phyloP scores from a whole-genome alignment of 2,329 filamentous ascomycete species.

The Aphanocladium album region DNA sequence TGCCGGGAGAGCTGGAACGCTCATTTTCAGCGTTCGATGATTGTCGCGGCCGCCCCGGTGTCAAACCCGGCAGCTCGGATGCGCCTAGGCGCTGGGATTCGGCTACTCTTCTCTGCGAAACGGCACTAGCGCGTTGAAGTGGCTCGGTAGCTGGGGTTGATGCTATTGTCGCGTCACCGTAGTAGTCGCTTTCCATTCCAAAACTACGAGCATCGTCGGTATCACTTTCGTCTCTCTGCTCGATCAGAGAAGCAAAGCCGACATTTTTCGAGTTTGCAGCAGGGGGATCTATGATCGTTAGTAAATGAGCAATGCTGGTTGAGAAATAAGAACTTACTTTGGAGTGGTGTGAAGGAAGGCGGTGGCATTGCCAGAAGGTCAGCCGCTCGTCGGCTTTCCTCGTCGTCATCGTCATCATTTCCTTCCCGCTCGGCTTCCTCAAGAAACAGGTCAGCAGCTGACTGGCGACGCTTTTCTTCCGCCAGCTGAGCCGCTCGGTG shows the following conservation, averaged over 20 bases:
- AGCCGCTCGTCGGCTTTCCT: background rate
- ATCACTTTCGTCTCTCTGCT: constrained; percentile 18
- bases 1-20: background rate
- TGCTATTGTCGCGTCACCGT: constrained; percentile 32
- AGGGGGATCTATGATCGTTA: background rate
- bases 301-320: background rate
- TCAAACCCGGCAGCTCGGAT: background rate
- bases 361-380: constrained; percentile 3
- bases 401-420: background rate
- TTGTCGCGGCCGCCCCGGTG: background rate
- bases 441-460: background rate
- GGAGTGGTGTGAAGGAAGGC: background rate
- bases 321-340: background rate
- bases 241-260: constrained; percentile 11
- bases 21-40: constrained; percentile 1
- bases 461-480: background rate
- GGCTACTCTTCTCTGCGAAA: background rate
- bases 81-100: background rate
- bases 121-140: background rate
- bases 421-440: background rate
- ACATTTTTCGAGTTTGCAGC: background rate
- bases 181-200: constrained; percentile 31
- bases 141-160: constrained; percentile 20
- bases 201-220: constrained; percentile 31
- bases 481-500: constrained; percentile 8